Conservation (phyloP, 768 basidiomycete genomes). For the Cytidiella melzeri region DNA sequence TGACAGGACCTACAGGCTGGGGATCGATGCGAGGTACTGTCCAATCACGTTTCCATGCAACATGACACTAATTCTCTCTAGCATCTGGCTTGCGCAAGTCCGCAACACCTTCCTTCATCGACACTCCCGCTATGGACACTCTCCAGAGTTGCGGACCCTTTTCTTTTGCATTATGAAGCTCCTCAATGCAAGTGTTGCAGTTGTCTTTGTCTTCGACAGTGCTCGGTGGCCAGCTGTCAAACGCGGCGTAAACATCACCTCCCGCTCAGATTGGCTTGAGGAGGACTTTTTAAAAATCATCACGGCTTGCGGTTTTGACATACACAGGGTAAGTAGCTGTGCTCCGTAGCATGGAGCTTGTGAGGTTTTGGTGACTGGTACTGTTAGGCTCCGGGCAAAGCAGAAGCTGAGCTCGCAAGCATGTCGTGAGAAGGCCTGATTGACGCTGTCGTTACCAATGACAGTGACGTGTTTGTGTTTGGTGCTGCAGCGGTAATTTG, state of each 20-base stretch:
- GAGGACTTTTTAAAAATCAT: conserved; percentile 27
- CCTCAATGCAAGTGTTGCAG: conserved; percentile 30
- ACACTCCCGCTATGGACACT: conserved; percentile 28
- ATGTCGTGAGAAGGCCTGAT: conserved; percentile 32
- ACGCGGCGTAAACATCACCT: conserved; percentile 27
- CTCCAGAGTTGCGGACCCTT: conserved; percentile 38
- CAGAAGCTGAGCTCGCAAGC: conserved; percentile 37
- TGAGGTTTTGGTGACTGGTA: background rate
- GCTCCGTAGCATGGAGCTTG: too few relatives aligned
- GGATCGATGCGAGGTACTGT: background rate
- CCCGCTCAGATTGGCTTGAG: conserved; percentile 25
- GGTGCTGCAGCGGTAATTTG: conserved; percentile 33
- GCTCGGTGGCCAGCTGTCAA: conserved; percentile 35
- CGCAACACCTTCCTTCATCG: background rate
- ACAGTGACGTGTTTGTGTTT: conserved; percentile 37
- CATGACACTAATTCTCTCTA: too few relatives aligned
- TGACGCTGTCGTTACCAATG: conserved; percentile 37
- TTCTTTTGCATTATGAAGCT: conserved; percentile 38
- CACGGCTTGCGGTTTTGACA: conserved; percentile 37
- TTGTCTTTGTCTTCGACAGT: conserved; percentile 49
- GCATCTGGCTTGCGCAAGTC: background rate
- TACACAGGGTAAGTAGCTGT: conserved; percentile 22
- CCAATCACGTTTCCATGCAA: too few relatives aligned
- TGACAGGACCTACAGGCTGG: background rate
- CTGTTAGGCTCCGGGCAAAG: conserved; percentile 38